Base-by-base conservation (phyloP, 805 yeast species). In the Hanseniaspora nectarophila region DNA sequence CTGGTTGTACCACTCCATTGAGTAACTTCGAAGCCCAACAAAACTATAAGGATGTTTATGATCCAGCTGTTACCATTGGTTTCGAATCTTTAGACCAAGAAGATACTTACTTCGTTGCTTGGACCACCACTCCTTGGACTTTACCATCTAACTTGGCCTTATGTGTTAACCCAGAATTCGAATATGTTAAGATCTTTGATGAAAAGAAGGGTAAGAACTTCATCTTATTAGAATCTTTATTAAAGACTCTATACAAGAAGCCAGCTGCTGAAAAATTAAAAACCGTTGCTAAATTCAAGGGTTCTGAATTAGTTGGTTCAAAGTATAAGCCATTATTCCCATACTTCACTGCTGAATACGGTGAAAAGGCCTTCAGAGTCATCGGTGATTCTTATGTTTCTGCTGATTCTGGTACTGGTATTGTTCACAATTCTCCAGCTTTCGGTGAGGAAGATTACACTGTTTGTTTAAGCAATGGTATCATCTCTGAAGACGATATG, bases 81-180 rank as follows among this genome's bases (percentile, higher is more conserved):
- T 94, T 92, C 75, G 85, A 85, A 57, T 72, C 85, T 53, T 71
- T 76, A 31, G 85, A 79, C 56, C 94, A 89, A 62, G 88, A 86
- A 57, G 79, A 83, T 62, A 85, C 95, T 51, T 73, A 77, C 58
- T 73, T 92, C 58, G 89, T 92, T 37, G 97, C 97, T 9, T 92
- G 99, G 99, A 92, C 99, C 43, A 92, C 99, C 55, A 92, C 99
- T 24, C 99, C 99, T 50, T 92, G 99, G 99, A 94, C 99, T 47
- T 74, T 92, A 64, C 98, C 98, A 39, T 85, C 95, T 28, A 90
- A 92, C 68, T 70, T 92, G 66, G 90, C 89, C 13, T 76, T 92
- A 56, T 89, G 95, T 63, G 97, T 92, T 43, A 78, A 92, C 71
- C 94, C 96, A 51, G 77, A 80, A 10, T 80, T 87, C 56, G 97